Evolutionary conservation across 2,329 filamentous ascomycete genomes (phyloP), one percentile per base, ranked within the genome.

Genomic region (Exserohilum turcica): DNA sequence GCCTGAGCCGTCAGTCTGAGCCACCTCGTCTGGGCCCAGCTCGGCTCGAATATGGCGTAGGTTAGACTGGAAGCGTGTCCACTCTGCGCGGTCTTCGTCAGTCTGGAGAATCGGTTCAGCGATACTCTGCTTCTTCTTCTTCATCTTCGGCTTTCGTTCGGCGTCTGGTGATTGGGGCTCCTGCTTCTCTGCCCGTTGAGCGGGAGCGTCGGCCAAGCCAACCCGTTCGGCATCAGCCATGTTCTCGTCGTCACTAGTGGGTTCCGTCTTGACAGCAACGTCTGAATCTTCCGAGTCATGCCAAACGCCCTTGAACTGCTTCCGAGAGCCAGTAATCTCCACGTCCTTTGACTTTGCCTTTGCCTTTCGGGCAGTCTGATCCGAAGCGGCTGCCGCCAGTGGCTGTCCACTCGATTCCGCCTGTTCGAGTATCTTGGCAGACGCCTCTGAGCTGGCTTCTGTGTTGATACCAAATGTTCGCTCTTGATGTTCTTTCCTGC

Each of bases 401-500:
- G 54, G 39, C 18, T 57, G 55, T 9, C 71, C 71, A 32, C 64
- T 60, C 33, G 68, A 73, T 52, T 76, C 68, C 16, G 73, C 57
- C 44, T 75, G 59, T 31, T 67, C 63, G 8, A 65, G 70, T 32
- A 78, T 61, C 49, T 79, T 76, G 1, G 76, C 75, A 3, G 78
- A 73, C 18, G 76, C 76, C 29, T 73, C 76, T 32, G 76, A 74
- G 61, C 78, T 82, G 24, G 79, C 78, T 52, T 83, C 81, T 54
- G 79, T 81, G 52, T 82, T 84, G 49, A 86, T 76, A 35, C 78
- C 80, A 21, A 83, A 70, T 1, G 76, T 74, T 27, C 82, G 77
- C 43, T 85, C 82, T 58, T 80, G 77, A 63, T 85, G 83, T 56
- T 82, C 79, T 60, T 80, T 78, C 54, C 84, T 77, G 49, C 78